Conservation (phyloP, 2,329 filamentous ascomycete genomes). For the Cercospora janseana region DNA sequence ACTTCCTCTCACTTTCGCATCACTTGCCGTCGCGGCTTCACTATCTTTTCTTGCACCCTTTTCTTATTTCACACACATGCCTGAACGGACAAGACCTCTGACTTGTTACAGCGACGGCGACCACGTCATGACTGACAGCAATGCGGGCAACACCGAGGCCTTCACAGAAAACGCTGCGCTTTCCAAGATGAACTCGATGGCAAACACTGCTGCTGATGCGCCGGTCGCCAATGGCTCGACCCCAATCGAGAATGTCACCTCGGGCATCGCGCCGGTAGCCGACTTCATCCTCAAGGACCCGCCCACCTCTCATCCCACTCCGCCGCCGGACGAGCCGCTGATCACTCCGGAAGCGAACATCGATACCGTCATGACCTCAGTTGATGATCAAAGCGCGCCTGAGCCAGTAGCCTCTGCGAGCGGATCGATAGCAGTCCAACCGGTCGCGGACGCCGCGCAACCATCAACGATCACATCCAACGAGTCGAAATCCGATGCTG, state of each 20-base stretch:
- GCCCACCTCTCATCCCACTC: constrained; percentile 44
- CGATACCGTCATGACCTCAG: constrained; percentile 30
- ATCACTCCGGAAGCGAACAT: constrained; percentile 31
- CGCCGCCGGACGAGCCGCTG: constrained; percentile 44
- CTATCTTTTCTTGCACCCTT: too few species aligned
- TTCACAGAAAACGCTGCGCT: constrained; percentile 26
- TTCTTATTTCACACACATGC: too few species aligned
- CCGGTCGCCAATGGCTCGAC: constrained; percentile 33
- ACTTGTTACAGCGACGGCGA: constrained; percentile 8
- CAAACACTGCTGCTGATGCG: constrained; percentile 20
- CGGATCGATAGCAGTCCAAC: constrained; percentile 15
- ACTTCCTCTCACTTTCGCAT: neutral
- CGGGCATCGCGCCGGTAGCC: constrained; percentile 45
- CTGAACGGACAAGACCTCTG: too few species aligned
- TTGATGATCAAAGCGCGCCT: constrained; percentile 23
- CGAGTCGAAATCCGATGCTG: neutral
- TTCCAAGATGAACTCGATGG: constrained; percentile 25
- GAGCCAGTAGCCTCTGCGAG: constrained; percentile 10
- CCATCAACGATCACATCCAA: constrained; percentile 7
- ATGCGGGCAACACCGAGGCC: constrained; percentile 26
- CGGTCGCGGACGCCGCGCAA: constrained; percentile 18
- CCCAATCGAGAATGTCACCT: constrained; percentile 43
- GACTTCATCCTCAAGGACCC: constrained; percentile 45
- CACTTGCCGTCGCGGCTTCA: neutral
- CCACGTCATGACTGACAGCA: constrained; percentile 7